Conservation (phyloP, 2,329 filamentous ascomycete species). For the Exophiala sp. region DNA sequence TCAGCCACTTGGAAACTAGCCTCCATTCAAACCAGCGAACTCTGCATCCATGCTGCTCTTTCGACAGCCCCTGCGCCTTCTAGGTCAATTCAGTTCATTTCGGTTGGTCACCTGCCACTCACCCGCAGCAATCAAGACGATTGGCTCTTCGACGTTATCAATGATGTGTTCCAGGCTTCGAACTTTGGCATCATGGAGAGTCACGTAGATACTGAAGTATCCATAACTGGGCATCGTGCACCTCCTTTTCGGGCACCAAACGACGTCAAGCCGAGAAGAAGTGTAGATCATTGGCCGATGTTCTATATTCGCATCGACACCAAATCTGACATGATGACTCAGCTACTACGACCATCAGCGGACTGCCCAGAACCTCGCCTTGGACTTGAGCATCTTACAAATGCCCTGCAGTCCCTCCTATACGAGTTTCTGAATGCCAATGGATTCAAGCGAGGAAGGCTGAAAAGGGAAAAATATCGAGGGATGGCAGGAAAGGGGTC, state of each 20-base stretch:
- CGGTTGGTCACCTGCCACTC: conserved; percentile 69
- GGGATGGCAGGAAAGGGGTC: too few species aligned
- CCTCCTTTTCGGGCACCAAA: conserved; percentile 35
- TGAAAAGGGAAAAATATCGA: not conserved
- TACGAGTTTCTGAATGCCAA: conserved; percentile 72
- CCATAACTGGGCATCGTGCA: conserved; percentile 21
- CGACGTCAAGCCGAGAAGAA: conserved; percentile 46
- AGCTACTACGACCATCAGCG: conserved; percentile 39
- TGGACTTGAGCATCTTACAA: conserved; percentile 5
- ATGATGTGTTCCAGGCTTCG: conserved; percentile 71
- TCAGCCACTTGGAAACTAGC: conserved; percentile 65
- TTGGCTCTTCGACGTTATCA: conserved; percentile 72
- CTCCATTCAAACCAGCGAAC: conserved; percentile 59
- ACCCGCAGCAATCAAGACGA: conserved; percentile 55
- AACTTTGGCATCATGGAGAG: conserved; percentile 63
- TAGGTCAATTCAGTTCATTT: conserved; percentile 75
- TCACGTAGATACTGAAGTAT: conserved; percentile 36
- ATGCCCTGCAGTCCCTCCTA: conserved; percentile 51
- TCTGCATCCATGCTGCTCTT: conserved; percentile 68
- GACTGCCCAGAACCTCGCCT: not conserved
- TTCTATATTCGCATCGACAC: conserved; percentile 70
- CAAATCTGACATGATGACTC: conserved; percentile 29
- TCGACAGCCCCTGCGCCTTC: conserved; percentile 66
- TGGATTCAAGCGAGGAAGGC: conserved; percentile 51
- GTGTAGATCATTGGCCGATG: conserved; percentile 81